Evolutionary conservation across 164 flowering plant species (phyloP).

Genomic region (Macadamia tetraphylla): DNA sequence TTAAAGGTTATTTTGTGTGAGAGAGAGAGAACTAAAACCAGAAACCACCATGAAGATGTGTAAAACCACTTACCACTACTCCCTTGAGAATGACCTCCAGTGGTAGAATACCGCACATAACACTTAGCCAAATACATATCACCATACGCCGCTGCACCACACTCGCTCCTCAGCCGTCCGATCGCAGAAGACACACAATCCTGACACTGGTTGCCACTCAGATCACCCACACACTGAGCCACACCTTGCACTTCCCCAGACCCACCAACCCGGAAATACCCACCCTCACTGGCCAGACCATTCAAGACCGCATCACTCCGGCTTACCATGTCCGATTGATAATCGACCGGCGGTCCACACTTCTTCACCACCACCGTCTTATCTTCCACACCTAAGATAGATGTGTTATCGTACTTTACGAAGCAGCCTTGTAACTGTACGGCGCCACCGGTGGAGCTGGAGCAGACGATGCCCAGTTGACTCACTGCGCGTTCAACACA

Average conservation of each 20-base stretch:
- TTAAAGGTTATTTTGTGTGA: background rate
- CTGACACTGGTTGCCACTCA: slow-evolving; percentile 60
- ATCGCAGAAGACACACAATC: slow-evolving; percentile 67
- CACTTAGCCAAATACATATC: slow-evolving; percentile 87
- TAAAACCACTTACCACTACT: slow-evolving; percentile 37
- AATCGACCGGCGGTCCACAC: slow-evolving; percentile 61
- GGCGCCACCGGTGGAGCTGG: slow-evolving; percentile 55
- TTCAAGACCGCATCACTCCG: slow-evolving; percentile 58
- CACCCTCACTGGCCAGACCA: slow-evolving; percentile 34
- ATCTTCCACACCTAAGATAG: slow-evolving; percentile 71
- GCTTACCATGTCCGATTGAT: slow-evolving; percentile 27
- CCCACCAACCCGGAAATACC: slow-evolving; percentile 51
- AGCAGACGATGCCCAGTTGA: slow-evolving; percentile 48
- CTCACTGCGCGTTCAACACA: slow-evolving; percentile 59
- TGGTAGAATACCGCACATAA: slow-evolving; percentile 55
- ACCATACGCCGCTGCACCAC: slow-evolving; percentile 54
- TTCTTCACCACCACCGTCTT: slow-evolving; percentile 65
- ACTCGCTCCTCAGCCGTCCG: slow-evolving; percentile 51
- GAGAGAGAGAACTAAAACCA: slow-evolving; percentile 5
- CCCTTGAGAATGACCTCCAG: slow-evolving; percentile 26
- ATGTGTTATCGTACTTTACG: slow-evolving; percentile 63
- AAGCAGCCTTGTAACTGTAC: slow-evolving; percentile 73
- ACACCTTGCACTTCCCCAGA: slow-evolving; percentile 57
- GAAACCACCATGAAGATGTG: slow-evolving; percentile 20
- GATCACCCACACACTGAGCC: slow-evolving; percentile 85